phyloP scores from a whole-genome alignment of 1,139 yeast species.

The Torulaspora pretoriensis region DNA sequence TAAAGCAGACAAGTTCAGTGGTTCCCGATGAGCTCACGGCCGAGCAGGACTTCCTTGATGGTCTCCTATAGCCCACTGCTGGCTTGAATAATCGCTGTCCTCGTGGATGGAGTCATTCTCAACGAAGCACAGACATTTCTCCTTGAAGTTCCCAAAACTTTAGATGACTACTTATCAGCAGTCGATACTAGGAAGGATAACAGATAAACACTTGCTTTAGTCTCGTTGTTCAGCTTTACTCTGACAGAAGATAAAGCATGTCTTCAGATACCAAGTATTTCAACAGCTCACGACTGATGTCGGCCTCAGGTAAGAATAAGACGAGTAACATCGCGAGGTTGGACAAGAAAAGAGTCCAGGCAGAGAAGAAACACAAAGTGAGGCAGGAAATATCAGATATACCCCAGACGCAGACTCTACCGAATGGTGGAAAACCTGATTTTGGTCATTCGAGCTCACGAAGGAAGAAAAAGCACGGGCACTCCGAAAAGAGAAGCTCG shows the following conservation, averaged over 20 bases:
- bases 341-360: conserved; percentile 14
- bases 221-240: background rate
- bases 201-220: background rate
- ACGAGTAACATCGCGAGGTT: conserved; percentile 17
- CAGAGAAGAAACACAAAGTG: conserved; percentile 14
- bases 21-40: conserved; percentile 20
- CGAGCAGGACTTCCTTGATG: conserved; percentile 32
- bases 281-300: conserved; percentile 33
- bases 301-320: conserved; percentile 29
- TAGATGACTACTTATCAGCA: conserved; percentile 3
- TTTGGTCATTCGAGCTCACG: conserved; percentile 24
- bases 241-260: conserved; percentile 17
- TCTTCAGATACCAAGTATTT: conserved; percentile 36
- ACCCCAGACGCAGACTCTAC: conserved; percentile 27
- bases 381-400: conserved; percentile 16
- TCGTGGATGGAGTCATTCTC: background rate
- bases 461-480: conserved; percentile 4
- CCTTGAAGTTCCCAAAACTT: conserved; percentile 7
- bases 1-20: conserved; percentile 6
- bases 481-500: conserved; percentile 7
- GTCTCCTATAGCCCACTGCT: conserved; percentile 15
- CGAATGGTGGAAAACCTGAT: conserved; percentile 33
- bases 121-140: background rate
- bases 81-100: background rate
- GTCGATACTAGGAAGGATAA: background rate